These are phyloP conservation scores for Catunica adiposa DNA, from an alignment of 2,329 filamentous ascomycete genomes.

Conservation along the genomic window DNA sequence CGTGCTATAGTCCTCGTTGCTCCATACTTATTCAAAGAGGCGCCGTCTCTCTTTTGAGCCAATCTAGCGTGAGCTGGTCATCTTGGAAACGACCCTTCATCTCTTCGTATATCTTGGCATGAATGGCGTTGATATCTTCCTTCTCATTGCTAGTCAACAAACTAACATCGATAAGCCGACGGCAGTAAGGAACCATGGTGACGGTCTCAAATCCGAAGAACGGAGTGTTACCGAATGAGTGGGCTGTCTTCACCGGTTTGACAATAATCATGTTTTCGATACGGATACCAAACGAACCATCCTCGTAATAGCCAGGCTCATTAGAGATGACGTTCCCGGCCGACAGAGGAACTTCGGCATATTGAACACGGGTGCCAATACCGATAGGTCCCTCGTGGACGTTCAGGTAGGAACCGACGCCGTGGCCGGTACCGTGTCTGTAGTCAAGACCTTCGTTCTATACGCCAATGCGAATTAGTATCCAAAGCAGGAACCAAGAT, in stretches of 20 bases:
- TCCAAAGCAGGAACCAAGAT: not conserved
- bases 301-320: constrained; percentile 94
- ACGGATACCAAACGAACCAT: constrained; percentile 82
- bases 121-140: constrained; percentile 75
- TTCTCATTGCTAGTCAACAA: constrained; percentile 61
- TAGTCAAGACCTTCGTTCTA: constrained; percentile 73
- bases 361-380: constrained; percentile 81
- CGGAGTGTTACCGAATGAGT: constrained; percentile 84
- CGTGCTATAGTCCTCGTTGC: too few relatives aligned
- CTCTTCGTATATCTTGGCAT: constrained; percentile 65
- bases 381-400: constrained; percentile 96
- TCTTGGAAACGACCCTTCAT: constrained; percentile 60
- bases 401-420: constrained; percentile 86
- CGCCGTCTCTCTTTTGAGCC: constrained; percentile 69
- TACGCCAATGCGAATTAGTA: not conserved
- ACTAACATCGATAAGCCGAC: constrained; percentile 62
- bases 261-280: constrained; percentile 95
- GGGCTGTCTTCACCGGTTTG: constrained; percentile 67
- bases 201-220: constrained; percentile 94
- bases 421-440: constrained; percentile 89
- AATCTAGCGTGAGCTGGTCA: constrained; percentile 55
- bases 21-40: not conserved
- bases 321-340: constrained; percentile 93
- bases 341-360: constrained; percentile 74
- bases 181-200: constrained; percentile 90